Evolutionary conservation across 768 basidiomycete species (phyloP), one percentile per base, ranked within the genome.

Genomic region (Mycena venus): DNA sequence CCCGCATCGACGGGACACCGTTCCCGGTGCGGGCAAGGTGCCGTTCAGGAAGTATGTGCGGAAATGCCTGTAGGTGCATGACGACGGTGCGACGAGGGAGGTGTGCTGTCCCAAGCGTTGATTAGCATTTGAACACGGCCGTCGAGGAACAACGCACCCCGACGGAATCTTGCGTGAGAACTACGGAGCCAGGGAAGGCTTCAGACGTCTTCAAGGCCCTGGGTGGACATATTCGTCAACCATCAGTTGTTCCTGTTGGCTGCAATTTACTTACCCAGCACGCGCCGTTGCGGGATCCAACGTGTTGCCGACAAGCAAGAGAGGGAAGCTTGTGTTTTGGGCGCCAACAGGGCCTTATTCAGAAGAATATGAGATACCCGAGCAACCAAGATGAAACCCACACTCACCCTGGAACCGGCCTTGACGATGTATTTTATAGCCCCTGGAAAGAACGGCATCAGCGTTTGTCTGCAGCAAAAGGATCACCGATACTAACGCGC

Each of bases 31-130:
- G 12, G 66, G 65, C n/a, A 68, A 29, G n/a, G 66, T 68, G 38
- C 66, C 55, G 23, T 68, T 68, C 38, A 58, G 21, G 29, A 68
- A 58, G 31, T 68, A 68, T n/a, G 42, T 11, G 19, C 66, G 51
- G 38, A 42, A 40, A 40, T 67, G 56, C 4, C 55, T 40, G n/a
- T 23, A 53, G 19, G 21, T 19, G 59, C 59, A 61, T 19, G n/a
- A 23, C 11, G 68, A 70, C 10, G 44, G 68, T 19, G 68, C 59
- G 32, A 36, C 27, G 44, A 53, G 23, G 8, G 59, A 51, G 11
- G 60, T 70, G 68, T 70, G 68, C 68, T 70, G 47, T 27, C n/a
- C n/a, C 34, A 53, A 9, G 19, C n/a, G 17, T 21, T 5, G 6
- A 6, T 40, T 5, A 14, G 14, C 32, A 11, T 6, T 3, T 23